Base-by-base conservation (phyloP, 2,329 filamentous ascomycete species). In the Aspergillus candidus region DNA sequence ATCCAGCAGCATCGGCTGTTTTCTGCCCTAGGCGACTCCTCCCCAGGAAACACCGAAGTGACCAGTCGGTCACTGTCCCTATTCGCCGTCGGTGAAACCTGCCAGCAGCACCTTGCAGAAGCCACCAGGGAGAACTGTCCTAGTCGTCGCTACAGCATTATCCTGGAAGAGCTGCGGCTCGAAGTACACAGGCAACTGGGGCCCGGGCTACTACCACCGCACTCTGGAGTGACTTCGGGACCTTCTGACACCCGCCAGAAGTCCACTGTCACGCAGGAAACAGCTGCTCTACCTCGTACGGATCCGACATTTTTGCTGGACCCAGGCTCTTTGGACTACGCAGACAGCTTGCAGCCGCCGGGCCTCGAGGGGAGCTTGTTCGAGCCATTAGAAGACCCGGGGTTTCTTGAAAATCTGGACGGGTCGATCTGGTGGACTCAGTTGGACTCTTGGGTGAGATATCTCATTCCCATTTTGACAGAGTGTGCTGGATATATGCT, bases 121-220 rank as follows among this genome's bases (percentile, higher is more conserved):
- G 72, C 71, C 3, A 73, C 72, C 4, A 66, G 68, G 2, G 67
- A 62, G 11, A 73, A 73, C 29, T 73, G 70, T 2, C 72, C 72
- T 0, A 72, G 69, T 38, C 65, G 70, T 6, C 63, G 70, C 32
- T 74, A 75, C 35, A 69, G 69, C 27, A 73, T 74, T 38, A 74
- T 74, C 35, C 50, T 75, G 8, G 70, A 72, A 37, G 72, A 74
- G 43, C 49, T 74, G 15, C 58, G 71, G 34, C 54, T 62, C 6
- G 71, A 74, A 43, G 71, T 67, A 2, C 65, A 66, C 49, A 53
- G 58, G 8, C 63, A 66, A 39, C 57, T 65, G 29, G 57, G 57
- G 3, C 47, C 59, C 22, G 6, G 22, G 7, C 22, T 27, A 27
- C 22, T 7, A 27, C 22, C 22, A 27, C 22, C 22, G 22, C 22